These are phyloP conservation scores for Termitomyces sp. DNA, from an alignment of 768 basidiomycete species.

Conservation along the genomic window DNA sequence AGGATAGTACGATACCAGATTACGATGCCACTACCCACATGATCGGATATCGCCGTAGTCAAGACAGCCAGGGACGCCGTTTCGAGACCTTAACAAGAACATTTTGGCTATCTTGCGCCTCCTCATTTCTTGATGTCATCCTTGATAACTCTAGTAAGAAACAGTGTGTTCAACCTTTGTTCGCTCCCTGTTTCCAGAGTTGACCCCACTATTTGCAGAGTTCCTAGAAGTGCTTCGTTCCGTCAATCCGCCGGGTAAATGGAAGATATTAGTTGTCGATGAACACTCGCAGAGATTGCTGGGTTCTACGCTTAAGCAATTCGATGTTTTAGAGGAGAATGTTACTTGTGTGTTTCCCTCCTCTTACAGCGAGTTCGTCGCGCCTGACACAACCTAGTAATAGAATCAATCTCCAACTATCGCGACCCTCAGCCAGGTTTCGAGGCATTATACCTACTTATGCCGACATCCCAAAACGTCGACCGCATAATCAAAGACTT, in stretches of 20 bases:
- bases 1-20: conserved; percentile 2
- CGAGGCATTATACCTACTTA: conserved; percentile 91
- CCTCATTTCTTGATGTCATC: conserved; percentile 27
- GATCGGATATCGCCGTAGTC: conserved; percentile 17
- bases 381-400: conserved; percentile 46
- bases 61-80: neutral
- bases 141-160: conserved; percentile 35
- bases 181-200: neutral
- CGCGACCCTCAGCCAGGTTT: conserved; percentile 81
- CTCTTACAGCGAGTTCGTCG: neutral
- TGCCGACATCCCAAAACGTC: conserved; percentile 93
- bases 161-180: conserved; percentile 26
- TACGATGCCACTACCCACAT: conserved; percentile 1
- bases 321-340: conserved; percentile 93
- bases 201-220: conserved; percentile 36
- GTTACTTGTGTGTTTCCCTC: conserved; percentile 74
- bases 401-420: conserved; percentile 82
- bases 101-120: neutral
- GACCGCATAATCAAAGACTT: conserved; percentile 89
- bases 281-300: conserved; percentile 84
- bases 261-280: conserved; percentile 98
- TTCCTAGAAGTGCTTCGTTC: conserved; percentile 86
- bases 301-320: conserved; percentile 82
- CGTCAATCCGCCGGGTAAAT: conserved; percentile 78
- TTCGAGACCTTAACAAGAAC: neutral